These are phyloP conservation scores for Hyaloscypha hepaticicola DNA, from an alignment of 495 filamentous ascomycete genomes.

Conservation along the genomic window DNA sequence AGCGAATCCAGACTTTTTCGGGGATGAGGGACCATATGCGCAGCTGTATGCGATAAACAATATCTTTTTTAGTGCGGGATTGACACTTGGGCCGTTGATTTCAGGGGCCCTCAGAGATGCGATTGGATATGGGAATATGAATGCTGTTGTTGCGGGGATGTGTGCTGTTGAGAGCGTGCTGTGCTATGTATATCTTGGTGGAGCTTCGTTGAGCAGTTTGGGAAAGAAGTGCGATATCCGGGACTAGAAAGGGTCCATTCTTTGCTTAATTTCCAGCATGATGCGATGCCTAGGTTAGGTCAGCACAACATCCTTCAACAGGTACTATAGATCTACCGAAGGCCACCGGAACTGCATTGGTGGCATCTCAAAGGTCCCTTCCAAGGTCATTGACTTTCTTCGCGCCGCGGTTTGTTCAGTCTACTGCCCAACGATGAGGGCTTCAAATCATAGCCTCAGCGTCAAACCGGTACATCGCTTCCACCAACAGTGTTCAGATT, in stretches of 20 bases:
- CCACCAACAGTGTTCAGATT: no score
- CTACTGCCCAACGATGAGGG: no score
- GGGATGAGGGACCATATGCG: slow-evolving; percentile 51
- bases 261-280: background rate
- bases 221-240: background rate
- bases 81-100: slow-evolving; percentile 51
- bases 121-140: slow-evolving; percentile 60
- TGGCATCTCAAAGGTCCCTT: no score
- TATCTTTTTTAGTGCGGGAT: slow-evolving; percentile 46
- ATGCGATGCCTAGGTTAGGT: background rate
- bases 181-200: slow-evolving; percentile 49
- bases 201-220: slow-evolving; percentile 24
- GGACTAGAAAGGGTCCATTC: background rate
- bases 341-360: no score
- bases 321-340: no score
- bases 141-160: slow-evolving; percentile 47
- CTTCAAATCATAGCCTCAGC: no score
- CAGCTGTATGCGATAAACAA: slow-evolving; percentile 47
- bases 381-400: no score
- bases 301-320: no score
- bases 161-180: slow-evolving; percentile 44
- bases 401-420: no score
- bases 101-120: slow-evolving; percentile 46
- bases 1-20: slow-evolving; percentile 29
- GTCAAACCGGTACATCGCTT: no score